Evolutionary conservation across 2,329 filamentous ascomycete species (phyloP).

Genomic region (Trichoderma koningiopsis): DNA sequence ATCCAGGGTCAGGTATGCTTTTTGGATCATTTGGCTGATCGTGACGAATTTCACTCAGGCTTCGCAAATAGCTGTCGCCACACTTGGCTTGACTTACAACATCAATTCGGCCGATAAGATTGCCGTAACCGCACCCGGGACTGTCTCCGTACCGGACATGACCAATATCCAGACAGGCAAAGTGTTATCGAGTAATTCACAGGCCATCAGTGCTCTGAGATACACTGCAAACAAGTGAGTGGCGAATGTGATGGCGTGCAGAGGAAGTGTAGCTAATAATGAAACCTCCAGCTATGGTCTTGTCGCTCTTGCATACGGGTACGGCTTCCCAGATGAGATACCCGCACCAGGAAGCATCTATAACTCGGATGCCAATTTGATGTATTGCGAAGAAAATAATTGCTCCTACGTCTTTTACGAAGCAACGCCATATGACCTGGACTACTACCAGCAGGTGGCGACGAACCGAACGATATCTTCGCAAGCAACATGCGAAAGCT

Average conservation of each 20-base stretch:
- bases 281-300: constrained; percentile 41
- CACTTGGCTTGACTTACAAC: constrained; percentile 47
- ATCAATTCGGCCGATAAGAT: constrained; percentile 42
- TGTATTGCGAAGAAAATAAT: constrained; percentile 37
- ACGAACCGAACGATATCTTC: constrained; percentile 40
- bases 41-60: constrained; percentile 32
- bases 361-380: constrained; percentile 35
- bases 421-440: constrained; percentile 25
- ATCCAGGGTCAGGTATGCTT: not conserved
- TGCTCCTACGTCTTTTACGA: constrained; percentile 46
- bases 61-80: constrained; percentile 47
- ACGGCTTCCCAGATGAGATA: constrained; percentile 27
- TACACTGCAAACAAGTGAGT: constrained; percentile 47
- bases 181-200: constrained; percentile 32
- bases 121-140: constrained; percentile 39
- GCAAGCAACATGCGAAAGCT: constrained; percentile 36
- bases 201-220: constrained; percentile 39
- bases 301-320: constrained; percentile 38
- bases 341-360: constrained; percentile 39
- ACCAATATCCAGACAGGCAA: constrained; percentile 38
- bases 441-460: constrained; percentile 32
- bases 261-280: not conserved
- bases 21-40: not conserved
- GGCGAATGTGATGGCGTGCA: not conserved
- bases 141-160: constrained; percentile 43